phyloP scores from a whole-genome alignment of 352 stramenopile species.

The Phytopythium oedochilum region DNA sequence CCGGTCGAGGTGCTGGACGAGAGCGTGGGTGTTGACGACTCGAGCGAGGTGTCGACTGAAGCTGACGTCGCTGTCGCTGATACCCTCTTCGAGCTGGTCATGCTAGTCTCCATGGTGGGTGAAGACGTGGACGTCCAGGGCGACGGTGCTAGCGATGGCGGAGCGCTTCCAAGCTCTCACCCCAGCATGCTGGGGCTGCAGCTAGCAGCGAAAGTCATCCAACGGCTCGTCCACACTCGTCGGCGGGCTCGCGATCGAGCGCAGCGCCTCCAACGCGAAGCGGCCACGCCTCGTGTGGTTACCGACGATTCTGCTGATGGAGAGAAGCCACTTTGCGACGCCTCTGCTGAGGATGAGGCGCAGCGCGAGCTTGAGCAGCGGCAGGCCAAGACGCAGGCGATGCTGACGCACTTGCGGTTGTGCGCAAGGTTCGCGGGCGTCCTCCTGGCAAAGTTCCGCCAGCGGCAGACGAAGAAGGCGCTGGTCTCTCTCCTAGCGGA shows the following conservation, averaged over 20 bases:
- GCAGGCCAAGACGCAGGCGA: slow-evolving; percentile 5
- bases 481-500: slow-evolving; percentile 33
- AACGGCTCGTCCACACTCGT: slow-evolving; percentile 12
- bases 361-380: background rate
- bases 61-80: background rate
- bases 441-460: slow-evolving; percentile 23
- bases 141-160: background rate
- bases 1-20: background rate
- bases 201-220: slow-evolving; percentile 31
- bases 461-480: slow-evolving; percentile 30
- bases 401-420: slow-evolving; percentile 16
- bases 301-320: too few relatives aligned
- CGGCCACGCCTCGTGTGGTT: too few relatives aligned
- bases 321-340: too few relatives aligned
- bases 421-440: slow-evolving; percentile 30
- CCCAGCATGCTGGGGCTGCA: slow-evolving; percentile 15
- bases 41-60: background rate
- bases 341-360: background rate
- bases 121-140: background rate
- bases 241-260: slow-evolving; percentile 9
- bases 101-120: background rate
- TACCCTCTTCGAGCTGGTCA: background rate
- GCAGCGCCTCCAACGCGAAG: slow-evolving; percentile 6
- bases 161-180: background rate
- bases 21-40: too few relatives aligned